A percentile compares a stretch with the other conserved stretches of the same genome.
Evolutionary conservation across 495 filamentous ascomycete genomes (phyloP).

Genomic region (Xylaria palmicola): DNA sequence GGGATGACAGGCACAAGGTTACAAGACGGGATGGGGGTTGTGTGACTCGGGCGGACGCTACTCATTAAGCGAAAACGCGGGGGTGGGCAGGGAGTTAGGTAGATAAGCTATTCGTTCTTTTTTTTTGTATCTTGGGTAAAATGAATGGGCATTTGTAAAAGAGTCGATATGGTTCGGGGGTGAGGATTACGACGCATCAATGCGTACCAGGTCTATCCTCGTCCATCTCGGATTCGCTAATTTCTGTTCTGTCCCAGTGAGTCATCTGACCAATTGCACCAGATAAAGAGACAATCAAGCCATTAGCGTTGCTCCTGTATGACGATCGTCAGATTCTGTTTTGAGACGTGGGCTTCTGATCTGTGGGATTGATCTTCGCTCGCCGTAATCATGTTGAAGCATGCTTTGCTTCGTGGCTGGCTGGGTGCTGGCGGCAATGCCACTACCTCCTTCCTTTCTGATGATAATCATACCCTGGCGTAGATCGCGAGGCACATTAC

Average conservation of each 20-base stretch:
- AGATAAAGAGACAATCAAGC: neutral
- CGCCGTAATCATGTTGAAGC: neutral
- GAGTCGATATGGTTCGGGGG: neutral
- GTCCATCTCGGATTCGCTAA: neutral
- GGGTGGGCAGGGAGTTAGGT: constrained; percentile 10
- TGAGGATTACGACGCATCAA: constrained; percentile 1
- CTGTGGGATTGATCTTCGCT: neutral
- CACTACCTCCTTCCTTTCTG: constrained; percentile 1
- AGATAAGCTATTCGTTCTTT: neutral
- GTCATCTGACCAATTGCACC: neutral
- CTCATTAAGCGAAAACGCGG: constrained; percentile 11
- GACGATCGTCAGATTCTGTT: neutral
- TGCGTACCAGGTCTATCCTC: too few relatives aligned
- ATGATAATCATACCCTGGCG: constrained; percentile 3
- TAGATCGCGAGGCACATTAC: constrained; percentile 1
- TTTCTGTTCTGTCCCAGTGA: neutral
- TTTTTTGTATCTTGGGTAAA: neutral
- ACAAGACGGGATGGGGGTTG: neutral
- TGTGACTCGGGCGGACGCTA: neutral
- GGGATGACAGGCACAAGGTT: neutral
- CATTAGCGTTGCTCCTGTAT: neutral
- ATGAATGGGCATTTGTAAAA: neutral
- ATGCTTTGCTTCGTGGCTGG: neutral
- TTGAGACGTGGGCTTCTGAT: neutral
- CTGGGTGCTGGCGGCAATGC: neutral